Evolutionary conservation across 768 basidiomycete genomes (phyloP), one percentile per base, ranked within the genome.

Genomic region (Tricholoma saponaceum): DNA sequence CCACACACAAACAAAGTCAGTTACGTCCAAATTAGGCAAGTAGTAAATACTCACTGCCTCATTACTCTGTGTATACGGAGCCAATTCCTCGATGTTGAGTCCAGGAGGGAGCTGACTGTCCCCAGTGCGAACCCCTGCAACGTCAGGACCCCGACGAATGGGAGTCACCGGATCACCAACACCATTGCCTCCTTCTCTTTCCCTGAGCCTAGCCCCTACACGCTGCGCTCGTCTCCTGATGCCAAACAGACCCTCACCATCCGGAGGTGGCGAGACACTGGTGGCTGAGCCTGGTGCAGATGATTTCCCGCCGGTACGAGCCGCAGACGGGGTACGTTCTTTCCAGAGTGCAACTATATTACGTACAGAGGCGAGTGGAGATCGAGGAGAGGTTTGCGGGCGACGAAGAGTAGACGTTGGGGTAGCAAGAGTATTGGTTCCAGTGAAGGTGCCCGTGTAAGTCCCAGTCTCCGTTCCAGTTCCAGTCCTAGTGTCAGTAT

Each of bases 321-420:
- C 76, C 0, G 79, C 69, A 8, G 77, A 74, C 0, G 89, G 86
- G 0, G 87, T 86, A 18, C 87, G 81, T 59, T 90, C 87, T 67
- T 90, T 92, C 89, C 90, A 93, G 7, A 86, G 76, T 0, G 84
- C 82, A 6, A 93, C 86, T 37, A 92, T 83, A 61, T 92, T 92
- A 30, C 88, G 81, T 22, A 93, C 86, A 4, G 86, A 89, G 0
- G 84, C 78, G 25, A 90, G 74, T 0, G 90, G 88, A 4, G 86
- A 88, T 8, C 87, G 81, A 4, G 89, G 87, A 3, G 86, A 84
- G 0, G 76, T 76, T 55, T 87, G 83, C 2, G 85, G 84, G 41
- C 86, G 79, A 37, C 85, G 84, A 16, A 89, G 71, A 10, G 82
- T 72, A 0, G 86, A 76, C 0, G 78, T 79, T 1, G 85, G 81